phyloP scores from a whole-genome alignment of 768 basidiomycete genomes.

The Tricholomella constricta region DNA sequence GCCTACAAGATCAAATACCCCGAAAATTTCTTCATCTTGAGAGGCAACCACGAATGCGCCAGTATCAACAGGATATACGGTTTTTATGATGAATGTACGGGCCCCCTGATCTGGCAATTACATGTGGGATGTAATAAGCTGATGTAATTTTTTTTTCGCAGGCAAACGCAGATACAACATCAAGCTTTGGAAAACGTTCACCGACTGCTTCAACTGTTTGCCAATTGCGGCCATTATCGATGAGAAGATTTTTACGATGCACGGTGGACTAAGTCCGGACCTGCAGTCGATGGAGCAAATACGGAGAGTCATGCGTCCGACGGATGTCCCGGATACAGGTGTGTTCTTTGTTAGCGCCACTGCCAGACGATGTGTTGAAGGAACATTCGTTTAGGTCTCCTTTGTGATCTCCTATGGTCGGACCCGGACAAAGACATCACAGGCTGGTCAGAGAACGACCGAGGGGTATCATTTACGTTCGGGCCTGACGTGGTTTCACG shows the following conservation, averaged over 20 bases:
- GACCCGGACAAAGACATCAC: conserved; percentile 99
- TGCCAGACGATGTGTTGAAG: not conserved
- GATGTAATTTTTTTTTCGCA: conserved; percentile 32
- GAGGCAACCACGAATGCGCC: conserved; percentile 99
- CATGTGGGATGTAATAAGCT: conserved; percentile 9
- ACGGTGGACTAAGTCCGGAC: conserved; percentile 95
- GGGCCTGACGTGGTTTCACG: conserved; percentile 97
- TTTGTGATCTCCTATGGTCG: conserved; percentile 97
- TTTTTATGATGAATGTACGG: conserved; percentile 99
- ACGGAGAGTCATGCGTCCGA: conserved; percentile 97
- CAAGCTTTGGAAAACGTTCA: conserved; percentile 99
- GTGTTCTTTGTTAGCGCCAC: conserved; percentile 22
- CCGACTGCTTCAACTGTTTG: conserved; percentile 99
- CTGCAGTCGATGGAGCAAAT: conserved; percentile 99
- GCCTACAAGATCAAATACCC: conserved; percentile 99
- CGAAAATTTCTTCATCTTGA: conserved; percentile 99
- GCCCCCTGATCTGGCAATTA: not conserved
- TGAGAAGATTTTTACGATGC: conserved; percentile 99
- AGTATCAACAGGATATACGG: conserved; percentile 99
- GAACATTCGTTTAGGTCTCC: conserved; percentile 57
- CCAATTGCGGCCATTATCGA: conserved; percentile 99
- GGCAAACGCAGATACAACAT: conserved; percentile 99
- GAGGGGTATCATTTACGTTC: conserved; percentile 98
- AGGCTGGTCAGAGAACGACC: conserved; percentile 99
- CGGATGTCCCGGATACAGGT: conserved; percentile 99